Percentiles rank a stretch among this genome's conserved stretches.
phyloP scores from a whole-genome alignment of 1,284 basidiomycete species.

The Cryptococcus sp. region DNA sequence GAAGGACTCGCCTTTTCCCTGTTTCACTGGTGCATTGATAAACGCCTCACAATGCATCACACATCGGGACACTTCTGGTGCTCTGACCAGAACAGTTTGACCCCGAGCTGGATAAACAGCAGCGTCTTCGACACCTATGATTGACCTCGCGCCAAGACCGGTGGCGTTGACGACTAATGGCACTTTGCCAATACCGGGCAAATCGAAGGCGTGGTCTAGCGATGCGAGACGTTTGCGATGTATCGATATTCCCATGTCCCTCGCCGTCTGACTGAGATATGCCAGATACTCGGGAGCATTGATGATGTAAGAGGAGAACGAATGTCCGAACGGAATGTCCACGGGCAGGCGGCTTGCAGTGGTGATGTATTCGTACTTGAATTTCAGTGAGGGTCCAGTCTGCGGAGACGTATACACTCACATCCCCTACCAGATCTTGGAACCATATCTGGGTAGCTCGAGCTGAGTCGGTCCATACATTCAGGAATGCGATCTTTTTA shows the following conservation, averaged over 20 bases:
- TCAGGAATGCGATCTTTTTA: constrained; percentile 50
- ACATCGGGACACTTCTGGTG: constrained; percentile 52
- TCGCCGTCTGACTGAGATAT: constrained; percentile 34
- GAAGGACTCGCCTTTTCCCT: background rate
- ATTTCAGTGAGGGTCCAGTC: too few species aligned
- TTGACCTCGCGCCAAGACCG: constrained; percentile 58
- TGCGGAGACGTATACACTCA: constrained; percentile 33
- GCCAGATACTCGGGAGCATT: constrained; percentile 45
- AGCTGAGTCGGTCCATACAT: constrained; percentile 46
- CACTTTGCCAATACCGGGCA: constrained; percentile 17
- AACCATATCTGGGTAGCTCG: constrained; percentile 51
- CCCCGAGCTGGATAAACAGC: constrained; percentile 74
- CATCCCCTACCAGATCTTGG: constrained; percentile 54
- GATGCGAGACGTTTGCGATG: constrained; percentile 37
- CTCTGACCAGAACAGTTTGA: constrained; percentile 72
- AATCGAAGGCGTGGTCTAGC: constrained; percentile 42
- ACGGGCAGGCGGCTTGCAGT: constrained; percentile 5
- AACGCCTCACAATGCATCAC: constrained; percentile 7
- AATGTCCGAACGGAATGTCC: constrained; percentile 25
- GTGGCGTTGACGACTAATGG: constrained; percentile 51
- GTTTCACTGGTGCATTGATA: background rate
- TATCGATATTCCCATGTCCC: constrained; percentile 33
- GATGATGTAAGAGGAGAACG: constrained; percentile 46
- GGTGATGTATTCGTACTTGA: too few species aligned
- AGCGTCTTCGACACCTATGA: constrained; percentile 75